Evolutionary conservation across 1,139 yeast genomes (phyloP), one percentile per base, ranked within the genome.

Genomic region (Zygoascus hellenicus): DNA sequence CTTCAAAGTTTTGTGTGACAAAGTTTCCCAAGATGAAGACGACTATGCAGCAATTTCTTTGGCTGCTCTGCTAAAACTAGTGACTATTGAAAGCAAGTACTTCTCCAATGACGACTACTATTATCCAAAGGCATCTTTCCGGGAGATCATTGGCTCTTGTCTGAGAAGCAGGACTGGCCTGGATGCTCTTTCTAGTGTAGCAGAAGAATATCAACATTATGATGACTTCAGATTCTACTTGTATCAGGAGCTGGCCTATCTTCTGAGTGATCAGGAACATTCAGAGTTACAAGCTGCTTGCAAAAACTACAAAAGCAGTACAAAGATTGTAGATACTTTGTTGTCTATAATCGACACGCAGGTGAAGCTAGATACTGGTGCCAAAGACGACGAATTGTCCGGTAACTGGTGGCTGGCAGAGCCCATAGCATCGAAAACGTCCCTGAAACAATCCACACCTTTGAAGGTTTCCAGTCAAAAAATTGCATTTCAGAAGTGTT

Each of bases 401-500:
- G 58, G 58, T 10, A 58, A 58, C n/a, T 58, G 61, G 40, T 67
- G 54, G 9, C 67, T 69, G 15, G 57, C 63, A 9, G 60, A 72
- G 33, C 66, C 75, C 36, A 72, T 71, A 35, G 74, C 65, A 52
- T 69, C 72, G 1, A 58, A 71, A 15, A 69, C 73, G 40, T 75
- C 84, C 13, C 86, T 89, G 11, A 61, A 72, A 9, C 75, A 81
- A 22, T 74, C 74, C 29, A 51, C 60, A 0, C 58, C 59, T 5
- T 40, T 52, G 54, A 82, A 83, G 58, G 67, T 72, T 19, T 68
- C 78, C 15, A 72, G 74, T 40, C 88, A 83, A 65, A 81, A 78
- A 59, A 66, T 77, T 2, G 78, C 78, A 37, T 83, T 83, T 62
- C 96, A 90, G 63, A 77, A 77, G 52, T 73, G 78, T 29, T 81